phyloP scores from a whole-genome alignment of 192 early-diverging fungal genomes.

The Rhizoclosmatium globosum region DNA sequence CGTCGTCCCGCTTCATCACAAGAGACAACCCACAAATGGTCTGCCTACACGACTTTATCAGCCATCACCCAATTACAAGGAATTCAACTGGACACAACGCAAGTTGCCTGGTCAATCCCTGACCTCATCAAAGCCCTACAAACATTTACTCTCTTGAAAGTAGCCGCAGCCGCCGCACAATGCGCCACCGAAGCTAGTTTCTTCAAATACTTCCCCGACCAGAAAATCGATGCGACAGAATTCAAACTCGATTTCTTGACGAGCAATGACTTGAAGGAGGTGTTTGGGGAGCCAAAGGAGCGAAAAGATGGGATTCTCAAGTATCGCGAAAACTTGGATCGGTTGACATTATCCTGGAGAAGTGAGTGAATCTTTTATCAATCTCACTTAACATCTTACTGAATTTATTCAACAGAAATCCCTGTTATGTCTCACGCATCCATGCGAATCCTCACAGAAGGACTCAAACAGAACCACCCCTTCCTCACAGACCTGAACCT shows the following conservation, averaged over 20 bases:
- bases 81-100: slow-evolving; percentile 1
- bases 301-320: slow-evolving; percentile 25
- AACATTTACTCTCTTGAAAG: slow-evolving; percentile 1
- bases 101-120: slow-evolving; percentile 31
- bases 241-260: slow-evolving; percentile 6
- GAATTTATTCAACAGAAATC: background rate
- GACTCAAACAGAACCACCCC: slow-evolving; percentile 2
- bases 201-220: slow-evolving; percentile 15
- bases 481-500: background rate
- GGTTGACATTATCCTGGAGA: slow-evolving; percentile 6
- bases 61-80: slow-evolving; percentile 22
- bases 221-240: background rate
- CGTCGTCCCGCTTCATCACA: background rate
- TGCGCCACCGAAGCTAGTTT: slow-evolving; percentile 22
- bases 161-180: slow-evolving; percentile 7
- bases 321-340: background rate
- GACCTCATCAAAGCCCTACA: slow-evolving; percentile 31
- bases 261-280: slow-evolving; percentile 19
- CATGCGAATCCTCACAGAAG: slow-evolving; percentile 14
- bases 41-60: slow-evolving; percentile 19
- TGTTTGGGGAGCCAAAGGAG: slow-evolving; percentile 26
- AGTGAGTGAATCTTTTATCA: background rate
- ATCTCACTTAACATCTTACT: too few species aligned
- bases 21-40: background rate
- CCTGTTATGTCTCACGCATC: slow-evolving; percentile 10